Evolutionary conservation across 345 rosid genomes (phyloP), one percentile per base, ranked within the genome.

Genomic region (Limnanthes douglasii): DNA sequence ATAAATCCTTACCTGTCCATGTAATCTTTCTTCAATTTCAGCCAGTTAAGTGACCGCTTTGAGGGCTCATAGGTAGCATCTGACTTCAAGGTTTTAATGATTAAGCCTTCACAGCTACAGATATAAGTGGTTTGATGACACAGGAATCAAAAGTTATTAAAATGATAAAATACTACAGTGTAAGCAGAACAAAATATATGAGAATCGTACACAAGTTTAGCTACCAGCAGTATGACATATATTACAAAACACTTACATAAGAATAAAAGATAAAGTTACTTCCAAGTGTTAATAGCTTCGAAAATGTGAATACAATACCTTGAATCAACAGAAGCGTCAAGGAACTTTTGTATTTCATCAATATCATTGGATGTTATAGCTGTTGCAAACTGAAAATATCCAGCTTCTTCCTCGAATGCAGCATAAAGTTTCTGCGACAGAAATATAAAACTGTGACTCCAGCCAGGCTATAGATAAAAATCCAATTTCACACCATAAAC

Each of bases 51-150:
- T 0, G 98, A 84, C 50, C 86, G 67, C 70, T 78, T 85, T 18
- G 94, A 80, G 48, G 98, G 98, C 60, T 84, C 98, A 43, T 90
- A 90, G n/a, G 96, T 84, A 48, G 96, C 94, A 62, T 90, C 98
- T 27, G 51, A 70, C 44, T 70, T 51, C 70, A 90, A 30, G 22
- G 96, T 84, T 67, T 90, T 90, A 68, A 90, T 80, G 35, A 90
- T 90, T 50, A 90, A 60, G 46, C 98, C 98, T 68, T 84, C 98
- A 53, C 80, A 84, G 59, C 96, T 84, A 79, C 68, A 72, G 48
- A 42, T 18, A 2, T 62, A 37, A 43, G 46, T 23, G 16, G 20
- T 45, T 21, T 35, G 24, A 26, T 25, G 41, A 25, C 13, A 29
- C 3, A 22, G 23, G 34, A 38, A 23, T 39, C 17, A 1, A 41